Percentiles rank a stretch among this genome's conserved stretches.
Evolutionary conservation across 495 filamentous ascomycete genomes (phyloP).

Genomic region (Aspergillus sclerotiicarbonarius): DNA sequence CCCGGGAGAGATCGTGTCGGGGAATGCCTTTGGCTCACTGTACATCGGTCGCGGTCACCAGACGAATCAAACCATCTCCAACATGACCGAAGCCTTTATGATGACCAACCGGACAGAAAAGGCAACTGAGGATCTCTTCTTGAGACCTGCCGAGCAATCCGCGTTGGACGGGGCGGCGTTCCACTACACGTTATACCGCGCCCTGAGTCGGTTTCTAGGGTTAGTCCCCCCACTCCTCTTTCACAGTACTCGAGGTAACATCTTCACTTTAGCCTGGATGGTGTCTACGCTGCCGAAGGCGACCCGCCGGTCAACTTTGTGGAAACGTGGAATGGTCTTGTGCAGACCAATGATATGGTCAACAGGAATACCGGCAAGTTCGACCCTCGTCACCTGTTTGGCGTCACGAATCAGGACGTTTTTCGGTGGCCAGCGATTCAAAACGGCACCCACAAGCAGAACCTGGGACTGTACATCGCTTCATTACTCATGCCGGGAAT

Average conservation of each 20-base stretch:
- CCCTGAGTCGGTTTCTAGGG: constrained; percentile 61
- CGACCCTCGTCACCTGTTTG: constrained; percentile 69
- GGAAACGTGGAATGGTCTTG: constrained; percentile 55
- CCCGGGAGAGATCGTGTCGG: constrained; percentile 60
- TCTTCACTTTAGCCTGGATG: constrained; percentile 40
- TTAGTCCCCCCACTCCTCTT: background rate
- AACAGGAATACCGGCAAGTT: constrained; percentile 63
- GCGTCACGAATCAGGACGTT: constrained; percentile 68
- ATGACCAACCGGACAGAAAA: constrained; percentile 37
- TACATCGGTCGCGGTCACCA: constrained; percentile 64
- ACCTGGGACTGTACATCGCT: constrained; percentile 61
- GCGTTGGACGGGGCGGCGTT: constrained; percentile 68
- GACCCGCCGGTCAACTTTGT: constrained; percentile 59
- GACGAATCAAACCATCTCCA: constrained; percentile 41
- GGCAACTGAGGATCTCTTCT: constrained; percentile 32
- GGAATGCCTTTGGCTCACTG: constrained; percentile 60
- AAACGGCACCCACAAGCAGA: constrained; percentile 56
- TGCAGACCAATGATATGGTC: constrained; percentile 59
- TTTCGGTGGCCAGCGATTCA: constrained; percentile 67
- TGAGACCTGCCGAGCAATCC: constrained; percentile 52
- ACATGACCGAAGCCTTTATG: constrained; percentile 43
- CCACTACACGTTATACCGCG: constrained; percentile 69
- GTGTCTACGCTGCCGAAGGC: constrained; percentile 54
- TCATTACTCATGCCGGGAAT: constrained; percentile 63
- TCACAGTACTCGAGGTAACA: background rate